A percentile compares a stretch with the other conserved stretches of the same genome.
phyloP scores from a whole-genome alignment of 148 eudicot genomes.

The Polygonum aviculare region DNA sequence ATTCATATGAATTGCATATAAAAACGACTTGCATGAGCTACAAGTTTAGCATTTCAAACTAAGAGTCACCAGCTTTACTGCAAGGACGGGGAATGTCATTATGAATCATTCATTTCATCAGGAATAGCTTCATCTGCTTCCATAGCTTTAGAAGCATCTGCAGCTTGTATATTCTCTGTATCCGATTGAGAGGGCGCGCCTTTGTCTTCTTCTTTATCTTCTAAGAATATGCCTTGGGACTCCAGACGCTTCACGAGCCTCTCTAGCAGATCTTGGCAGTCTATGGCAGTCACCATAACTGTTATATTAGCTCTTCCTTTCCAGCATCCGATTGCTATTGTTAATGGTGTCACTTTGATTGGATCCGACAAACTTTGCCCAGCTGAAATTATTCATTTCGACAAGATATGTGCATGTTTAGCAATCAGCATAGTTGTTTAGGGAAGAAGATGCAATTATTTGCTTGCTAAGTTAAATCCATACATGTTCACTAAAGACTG shows the following conservation, averaged over 20 bases:
- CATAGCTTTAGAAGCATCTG: neutral
- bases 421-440: neutral
- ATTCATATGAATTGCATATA: neutral
- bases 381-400: slow-evolving; percentile 26
- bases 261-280: slow-evolving; percentile 82
- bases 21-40: neutral
- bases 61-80: neutral
- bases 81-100: neutral
- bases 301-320: slow-evolving; percentile 63
- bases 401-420: neutral
- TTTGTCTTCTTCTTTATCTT: slow-evolving; percentile 2
- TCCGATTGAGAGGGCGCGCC: neutral
- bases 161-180: neutral
- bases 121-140: slow-evolving; percentile 1
- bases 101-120: slow-evolving; percentile 1
- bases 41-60: neutral
- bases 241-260: slow-evolving; percentile 45
- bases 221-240: slow-evolving; percentile 6
- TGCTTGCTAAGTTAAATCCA: neutral
- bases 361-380: slow-evolving; percentile 19
- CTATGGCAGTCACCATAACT: slow-evolving; percentile 84
- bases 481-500: neutral
- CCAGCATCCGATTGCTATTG: slow-evolving; percentile 96
- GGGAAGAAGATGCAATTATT: neutral
- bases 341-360: slow-evolving; percentile 32